phyloP scores from a whole-genome alignment of 768 basidiomycete species.

The Symmetrospora coprosmae region DNA sequence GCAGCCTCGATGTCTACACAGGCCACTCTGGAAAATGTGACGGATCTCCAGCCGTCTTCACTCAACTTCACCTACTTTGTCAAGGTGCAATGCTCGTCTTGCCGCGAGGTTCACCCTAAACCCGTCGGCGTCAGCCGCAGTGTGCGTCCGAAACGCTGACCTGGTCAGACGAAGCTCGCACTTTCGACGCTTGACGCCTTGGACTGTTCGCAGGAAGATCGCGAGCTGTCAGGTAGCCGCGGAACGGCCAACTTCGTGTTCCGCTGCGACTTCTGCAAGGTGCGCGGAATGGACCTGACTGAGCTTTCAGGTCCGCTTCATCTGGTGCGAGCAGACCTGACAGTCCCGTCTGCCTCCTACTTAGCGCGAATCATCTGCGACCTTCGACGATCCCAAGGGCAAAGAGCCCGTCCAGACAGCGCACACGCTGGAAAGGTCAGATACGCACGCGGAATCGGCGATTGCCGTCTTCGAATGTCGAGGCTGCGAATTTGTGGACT shows the following conservation, averaged over 20 bases:
- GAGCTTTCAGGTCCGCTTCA: background rate
- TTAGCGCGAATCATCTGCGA: constrained; percentile 1
- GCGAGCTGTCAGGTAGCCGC: constrained; percentile 27
- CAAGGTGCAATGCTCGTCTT: constrained; percentile 28
- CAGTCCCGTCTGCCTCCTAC: constrained; percentile 26
- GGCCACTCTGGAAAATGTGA: constrained; percentile 29
- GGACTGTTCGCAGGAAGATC: constrained; percentile 22
- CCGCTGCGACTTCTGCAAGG: constrained; percentile 36
- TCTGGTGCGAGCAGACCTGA: background rate
- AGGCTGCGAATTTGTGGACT: constrained; percentile 65
- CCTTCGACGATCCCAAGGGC: constrained; percentile 30
- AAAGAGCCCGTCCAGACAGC: constrained; percentile 19
- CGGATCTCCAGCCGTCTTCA: constrained; percentile 28
- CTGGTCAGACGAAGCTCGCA: no score
- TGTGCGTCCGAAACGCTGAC: constrained; percentile 5
- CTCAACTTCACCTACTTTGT: constrained; percentile 28
- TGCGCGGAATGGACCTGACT: constrained; percentile 58
- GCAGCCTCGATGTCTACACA: background rate
- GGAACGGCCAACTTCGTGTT: constrained; percentile 33
- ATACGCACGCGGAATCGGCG: constrained; percentile 45
- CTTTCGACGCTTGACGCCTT: background rate
- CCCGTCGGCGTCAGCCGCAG: constrained; percentile 27
- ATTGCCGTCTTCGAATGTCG: constrained; percentile 67
- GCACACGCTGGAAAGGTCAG: constrained; percentile 51
- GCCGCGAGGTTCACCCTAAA: constrained; percentile 32